A percentile compares a stretch with the other conserved stretches of the same genome.
These are phyloP conservation scores for Geotrichum cucujoidarum DNA, from an alignment of 1,139 yeast genomes.

Conservation along the genomic window DNA sequence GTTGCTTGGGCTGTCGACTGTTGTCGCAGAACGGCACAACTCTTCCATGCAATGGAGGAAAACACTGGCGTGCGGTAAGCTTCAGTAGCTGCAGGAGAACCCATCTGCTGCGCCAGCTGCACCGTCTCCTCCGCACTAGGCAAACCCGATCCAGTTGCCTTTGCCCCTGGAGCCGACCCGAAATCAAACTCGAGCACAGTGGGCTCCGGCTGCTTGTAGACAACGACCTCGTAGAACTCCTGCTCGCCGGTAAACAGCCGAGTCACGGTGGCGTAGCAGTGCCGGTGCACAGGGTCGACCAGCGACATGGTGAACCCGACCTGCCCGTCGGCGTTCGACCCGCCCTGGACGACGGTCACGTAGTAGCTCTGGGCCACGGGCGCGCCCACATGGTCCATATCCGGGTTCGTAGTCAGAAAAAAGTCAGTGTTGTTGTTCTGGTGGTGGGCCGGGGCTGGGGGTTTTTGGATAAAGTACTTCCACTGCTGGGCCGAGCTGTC, in stretches of 20 bases:
- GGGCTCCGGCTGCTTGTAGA: constrained; percentile 1
- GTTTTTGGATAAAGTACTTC: constrained; percentile 3
- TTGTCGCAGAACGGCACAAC: constrained; percentile 1
- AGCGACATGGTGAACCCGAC: constrained; percentile 6
- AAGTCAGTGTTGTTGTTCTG: neutral
- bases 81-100: neutral
- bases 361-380: constrained; percentile 8
- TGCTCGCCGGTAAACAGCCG: constrained; percentile 1
- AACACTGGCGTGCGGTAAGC: neutral
- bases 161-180: neutral
- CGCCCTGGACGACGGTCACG: constrained; percentile 3
- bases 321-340: neutral
- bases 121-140: constrained; percentile 3
- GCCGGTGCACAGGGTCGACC: constrained; percentile 1
- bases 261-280: constrained; percentile 3
- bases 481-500: neutral
- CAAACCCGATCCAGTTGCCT: neutral
- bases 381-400: neutral
- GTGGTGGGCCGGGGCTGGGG: neutral
- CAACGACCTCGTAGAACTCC: constrained; percentile 3
- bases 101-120: constrained; percentile 5
- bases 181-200: constrained; percentile 4
- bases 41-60: constrained; percentile 1
- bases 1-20: neutral
- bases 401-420: constrained; percentile 8